Base-by-base conservation (phyloP, 768 basidiomycete genomes). In the Butyriboletus loyo region DNA sequence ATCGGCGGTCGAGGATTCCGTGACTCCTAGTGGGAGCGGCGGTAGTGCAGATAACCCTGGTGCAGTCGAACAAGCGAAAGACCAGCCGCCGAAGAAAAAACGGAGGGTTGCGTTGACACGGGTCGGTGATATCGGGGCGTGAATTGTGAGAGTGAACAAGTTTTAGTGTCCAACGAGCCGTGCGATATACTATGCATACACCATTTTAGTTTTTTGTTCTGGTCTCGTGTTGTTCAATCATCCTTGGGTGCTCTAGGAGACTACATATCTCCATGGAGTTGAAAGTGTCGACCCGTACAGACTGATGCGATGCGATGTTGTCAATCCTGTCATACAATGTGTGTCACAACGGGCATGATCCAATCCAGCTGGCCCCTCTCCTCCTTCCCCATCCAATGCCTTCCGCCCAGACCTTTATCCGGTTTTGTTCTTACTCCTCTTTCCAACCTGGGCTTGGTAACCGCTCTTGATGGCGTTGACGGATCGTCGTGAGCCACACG, bases 381-480 rank as follows among this genome's bases (percentile, higher is more conserved):
- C 32, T 19, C 21, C 34, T 24, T 11, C 25, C 24, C 46, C 38
- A 48, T 39, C 24, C 34, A 17, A 54, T 37, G 6, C 13, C 22
- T 38, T 58, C 70, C 46, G 79, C 27, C 79, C 80, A 14, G 19
- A 19, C 22, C 41, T 56, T 71, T 56, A 87, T 22, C 85, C 84
- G 8, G 83, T 84, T 73, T 85, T 87, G 73, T 87, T 89, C 74
- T 85, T 87, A 73, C 86, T 89, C 66, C 89, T 78, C 78, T 85
- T 90, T 47, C 91, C 91, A 52, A 93, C 88, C 68, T 97, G 93
- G 49, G 94, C 95, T 76, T 97, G 92, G 84, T 89, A 99, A 73
- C 96, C 96, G 55, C 90, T 94, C 85, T 98, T 98, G 85, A 99
- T 96, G 34, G 93, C 77, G 60, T 90, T 91, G 62, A 99, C 96